Conservation (phyloP, 495 filamentous ascomycete species). For the Talaromyces nanjingensis region DNA sequence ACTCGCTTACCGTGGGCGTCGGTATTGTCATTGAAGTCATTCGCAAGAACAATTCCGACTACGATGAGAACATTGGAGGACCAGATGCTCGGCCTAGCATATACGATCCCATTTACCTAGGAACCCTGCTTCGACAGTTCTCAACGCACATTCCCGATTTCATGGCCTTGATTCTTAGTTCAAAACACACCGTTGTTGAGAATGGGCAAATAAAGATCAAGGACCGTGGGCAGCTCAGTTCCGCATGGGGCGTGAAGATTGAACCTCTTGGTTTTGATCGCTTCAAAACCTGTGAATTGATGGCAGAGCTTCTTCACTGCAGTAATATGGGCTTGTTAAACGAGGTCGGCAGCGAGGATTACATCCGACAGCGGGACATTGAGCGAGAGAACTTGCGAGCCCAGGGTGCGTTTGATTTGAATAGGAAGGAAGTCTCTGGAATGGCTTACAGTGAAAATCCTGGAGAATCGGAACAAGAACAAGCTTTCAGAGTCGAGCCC, state of each 20-base stretch:
- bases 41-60: conserved; percentile 98
- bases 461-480: conserved; percentile 32
- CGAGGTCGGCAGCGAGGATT: conserved; percentile 82
- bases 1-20: conserved; percentile 91
- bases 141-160: conserved; percentile 91
- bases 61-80: conserved; percentile 80
- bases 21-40: conserved; percentile 99
- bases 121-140: conserved; percentile 84
- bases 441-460: conserved; percentile 46
- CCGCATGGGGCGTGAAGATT: conserved; percentile 83
- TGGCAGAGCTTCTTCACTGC: conserved; percentile 96
- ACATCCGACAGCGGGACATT: conserved; percentile 71
- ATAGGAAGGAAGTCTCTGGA: conserved; percentile 31
- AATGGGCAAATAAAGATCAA: conserved; percentile 52
- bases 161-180: conserved; percentile 76
- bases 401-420: conserved; percentile 48
- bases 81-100: conserved; percentile 70
- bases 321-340: conserved; percentile 98
- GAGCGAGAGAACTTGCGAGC: conserved; percentile 72
- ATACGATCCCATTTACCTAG: conserved; percentile 94
- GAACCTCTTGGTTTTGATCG: conserved; percentile 95
- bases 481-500: conserved; percentile 21
- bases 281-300: conserved; percentile 98
- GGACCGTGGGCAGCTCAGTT: conserved; percentile 60
- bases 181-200: conserved; percentile 52